Conservation (phyloP, 805 yeast species). For the Cyberlindnera saturnus region DNA sequence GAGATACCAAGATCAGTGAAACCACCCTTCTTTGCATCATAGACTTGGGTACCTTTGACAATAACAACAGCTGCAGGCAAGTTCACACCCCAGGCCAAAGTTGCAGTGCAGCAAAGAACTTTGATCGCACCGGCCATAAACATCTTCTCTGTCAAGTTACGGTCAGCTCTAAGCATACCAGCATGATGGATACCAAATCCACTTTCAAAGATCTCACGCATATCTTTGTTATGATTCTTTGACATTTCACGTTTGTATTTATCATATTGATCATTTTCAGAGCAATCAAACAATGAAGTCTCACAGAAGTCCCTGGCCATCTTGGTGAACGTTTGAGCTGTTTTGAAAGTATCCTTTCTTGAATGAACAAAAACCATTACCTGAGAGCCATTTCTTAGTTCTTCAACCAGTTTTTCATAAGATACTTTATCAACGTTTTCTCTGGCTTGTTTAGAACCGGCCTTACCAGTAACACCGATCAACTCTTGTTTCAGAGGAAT, state of each 20-base stretch:
- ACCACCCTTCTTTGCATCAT: constrained; percentile 93
- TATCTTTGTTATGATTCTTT: constrained; percentile 67
- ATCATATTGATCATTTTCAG: constrained; percentile 36
- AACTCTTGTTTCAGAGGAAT: constrained; percentile 87
- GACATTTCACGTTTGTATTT: constrained; percentile 59
- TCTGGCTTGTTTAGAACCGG: constrained; percentile 62
- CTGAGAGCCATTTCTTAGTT: constrained; percentile 67
- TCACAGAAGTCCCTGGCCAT: constrained; percentile 63
- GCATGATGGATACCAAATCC: constrained; percentile 98
- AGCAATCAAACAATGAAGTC: constrained; percentile 49
- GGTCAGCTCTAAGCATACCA: constrained; percentile 87
- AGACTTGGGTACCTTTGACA: constrained; percentile 93
- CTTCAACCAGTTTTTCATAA: constrained; percentile 68
- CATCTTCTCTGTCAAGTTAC: constrained; percentile 85
- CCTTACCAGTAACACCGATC: constrained; percentile 80
- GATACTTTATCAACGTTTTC: constrained; percentile 71
- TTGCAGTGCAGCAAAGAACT: constrained; percentile 92
- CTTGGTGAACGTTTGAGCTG: constrained; percentile 66
- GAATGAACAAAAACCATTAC: constrained; percentile 97
- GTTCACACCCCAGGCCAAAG: constrained; percentile 99
- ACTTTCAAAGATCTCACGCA: constrained; percentile 67
- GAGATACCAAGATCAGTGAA: constrained; percentile 89
- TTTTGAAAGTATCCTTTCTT: constrained; percentile 83
- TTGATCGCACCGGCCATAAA: constrained; percentile 80
- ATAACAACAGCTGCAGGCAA: constrained; percentile 97